A percentile compares a stretch with the other conserved stretches of the same genome.
Conservation (phyloP, 768 basidiomycete species). For the Leccinellum albellum region DNA sequence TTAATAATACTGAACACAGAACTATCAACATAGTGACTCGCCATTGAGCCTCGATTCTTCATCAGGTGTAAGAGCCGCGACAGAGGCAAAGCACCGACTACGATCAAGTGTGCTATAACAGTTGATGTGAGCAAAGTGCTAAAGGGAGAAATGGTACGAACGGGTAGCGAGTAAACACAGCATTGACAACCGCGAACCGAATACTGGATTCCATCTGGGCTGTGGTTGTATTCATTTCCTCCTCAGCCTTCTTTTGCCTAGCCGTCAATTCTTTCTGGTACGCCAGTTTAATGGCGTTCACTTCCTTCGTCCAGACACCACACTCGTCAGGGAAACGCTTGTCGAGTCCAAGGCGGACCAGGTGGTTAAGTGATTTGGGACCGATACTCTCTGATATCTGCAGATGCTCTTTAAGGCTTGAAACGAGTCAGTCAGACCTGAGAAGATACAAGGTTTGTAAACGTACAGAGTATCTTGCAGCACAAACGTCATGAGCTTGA, state of each 20-base stretch:
- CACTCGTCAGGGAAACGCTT: conserved; percentile 27
- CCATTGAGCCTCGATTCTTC: conserved; percentile 16
- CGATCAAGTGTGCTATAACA: conserved; percentile 18
- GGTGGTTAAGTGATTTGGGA: conserved; percentile 25
- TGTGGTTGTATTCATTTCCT: conserved; percentile 8
- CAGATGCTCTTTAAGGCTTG: conserved; percentile 26
- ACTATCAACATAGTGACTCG: neutral
- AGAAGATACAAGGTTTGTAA: neutral
- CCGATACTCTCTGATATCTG: conserved; percentile 22
- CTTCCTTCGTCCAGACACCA: conserved; percentile 21
- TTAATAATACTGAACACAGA: neutral
- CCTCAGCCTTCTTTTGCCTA: conserved; percentile 12
- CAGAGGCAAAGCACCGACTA: conserved; percentile 11
- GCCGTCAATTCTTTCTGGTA: neutral
- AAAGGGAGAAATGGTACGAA: conserved; percentile 2
- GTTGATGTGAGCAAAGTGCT: neutral
- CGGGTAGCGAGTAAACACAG: conserved; percentile 26
- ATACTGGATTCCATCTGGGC: conserved; percentile 16
- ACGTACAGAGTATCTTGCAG: conserved; percentile 27
- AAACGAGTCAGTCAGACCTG: neutral
- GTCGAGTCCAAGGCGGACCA: conserved; percentile 31
- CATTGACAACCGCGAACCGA: conserved; percentile 24
- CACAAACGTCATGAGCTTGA: conserved; percentile 9
- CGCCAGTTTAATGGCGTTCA: conserved; percentile 4
- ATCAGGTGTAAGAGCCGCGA: conserved; percentile 9